Conservation (phyloP, 2,329 filamentous ascomycete species). For the Fusarium sp. region DNA sequence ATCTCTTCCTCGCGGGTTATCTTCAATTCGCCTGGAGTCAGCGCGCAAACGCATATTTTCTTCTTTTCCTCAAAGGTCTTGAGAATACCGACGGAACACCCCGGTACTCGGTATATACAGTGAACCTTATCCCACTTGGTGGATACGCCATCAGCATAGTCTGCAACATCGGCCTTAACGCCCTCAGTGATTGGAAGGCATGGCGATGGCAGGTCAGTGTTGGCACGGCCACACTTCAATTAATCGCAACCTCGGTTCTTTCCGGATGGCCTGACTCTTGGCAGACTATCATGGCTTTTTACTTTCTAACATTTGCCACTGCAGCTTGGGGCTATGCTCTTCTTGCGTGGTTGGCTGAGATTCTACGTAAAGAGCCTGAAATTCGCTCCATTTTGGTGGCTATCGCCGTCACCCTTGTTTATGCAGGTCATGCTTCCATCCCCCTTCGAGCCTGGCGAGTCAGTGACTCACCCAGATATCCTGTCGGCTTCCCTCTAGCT, state of each 20-base stretch:
- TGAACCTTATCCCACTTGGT: constrained; percentile 62
- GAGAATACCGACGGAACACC: constrained; percentile 21
- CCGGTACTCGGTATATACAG: constrained; percentile 53
- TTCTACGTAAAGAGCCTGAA: constrained; percentile 47
- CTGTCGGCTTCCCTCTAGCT: constrained; percentile 32
- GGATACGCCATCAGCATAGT: constrained; percentile 55
- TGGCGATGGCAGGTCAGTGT: constrained; percentile 65
- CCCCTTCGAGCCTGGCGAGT: constrained; percentile 39
- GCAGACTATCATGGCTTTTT: constrained; percentile 47
- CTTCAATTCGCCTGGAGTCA: constrained; percentile 50
- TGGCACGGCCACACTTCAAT: constrained; percentile 55
- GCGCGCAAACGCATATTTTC: constrained; percentile 51
- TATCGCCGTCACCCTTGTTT: constrained; percentile 33
- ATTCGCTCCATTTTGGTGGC: constrained; percentile 38
- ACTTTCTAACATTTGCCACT: constrained; percentile 51
- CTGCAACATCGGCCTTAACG: constrained; percentile 63
- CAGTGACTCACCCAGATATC: constrained; percentile 34
- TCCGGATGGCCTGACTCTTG: constrained; percentile 36
- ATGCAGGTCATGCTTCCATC: constrained; percentile 37
- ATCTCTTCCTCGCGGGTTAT: constrained; percentile 49
- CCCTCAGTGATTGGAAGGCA: constrained; percentile 59
- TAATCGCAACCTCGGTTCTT: constrained; percentile 48
- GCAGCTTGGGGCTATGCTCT: constrained; percentile 49
- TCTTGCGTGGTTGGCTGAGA: constrained; percentile 46
- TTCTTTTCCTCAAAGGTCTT: constrained; percentile 49